Percentiles rank a stretch among this genome's conserved stretches.
Conservation (phyloP, 805 yeast genomes). For the Saturnispora zaruensis region DNA sequence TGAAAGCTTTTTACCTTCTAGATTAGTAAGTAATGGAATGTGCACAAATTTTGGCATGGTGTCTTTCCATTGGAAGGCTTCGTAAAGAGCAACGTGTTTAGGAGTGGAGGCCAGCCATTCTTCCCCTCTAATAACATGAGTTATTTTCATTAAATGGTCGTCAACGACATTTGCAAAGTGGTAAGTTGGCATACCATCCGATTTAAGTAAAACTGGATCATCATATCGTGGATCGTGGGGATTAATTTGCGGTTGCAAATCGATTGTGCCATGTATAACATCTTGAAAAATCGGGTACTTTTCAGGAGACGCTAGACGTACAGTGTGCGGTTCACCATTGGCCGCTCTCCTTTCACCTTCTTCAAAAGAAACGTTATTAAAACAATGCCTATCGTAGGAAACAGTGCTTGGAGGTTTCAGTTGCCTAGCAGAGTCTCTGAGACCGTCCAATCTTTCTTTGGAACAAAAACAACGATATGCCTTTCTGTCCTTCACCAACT, state of each 20-base stretch:
- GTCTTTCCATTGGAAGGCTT: slow-evolving; percentile 76
- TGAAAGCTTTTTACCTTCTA: slow-evolving; percentile 67
- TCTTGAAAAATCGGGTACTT: slow-evolving; percentile 61
- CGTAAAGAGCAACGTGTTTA: slow-evolving; percentile 79
- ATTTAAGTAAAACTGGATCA: slow-evolving; percentile 80
- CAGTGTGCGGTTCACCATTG: slow-evolving; percentile 37
- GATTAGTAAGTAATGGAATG: slow-evolving; percentile 76
- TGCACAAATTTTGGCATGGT: slow-evolving; percentile 66
- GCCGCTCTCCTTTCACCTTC: slow-evolving; percentile 33
- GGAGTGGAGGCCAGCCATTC: slow-evolving; percentile 98
- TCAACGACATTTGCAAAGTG: slow-evolving; percentile 95
- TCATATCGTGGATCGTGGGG: slow-evolving; percentile 66
- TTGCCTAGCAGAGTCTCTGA: slow-evolving; percentile 65
- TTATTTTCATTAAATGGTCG: slow-evolving; percentile 85
- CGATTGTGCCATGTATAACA: slow-evolving; percentile 65
- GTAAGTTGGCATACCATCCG: slow-evolving; percentile 94
- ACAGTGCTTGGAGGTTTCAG: slow-evolving; percentile 85
- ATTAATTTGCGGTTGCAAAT: slow-evolving; percentile 75
- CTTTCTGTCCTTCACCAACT: slow-evolving; percentile 50
- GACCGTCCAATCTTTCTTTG: slow-evolving; percentile 58
- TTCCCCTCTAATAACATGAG: slow-evolving; percentile 95
- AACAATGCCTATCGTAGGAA: slow-evolving; percentile 82
- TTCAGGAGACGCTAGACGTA: slow-evolving; percentile 73
- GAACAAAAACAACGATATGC: slow-evolving; percentile 89
- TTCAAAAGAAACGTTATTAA: slow-evolving; percentile 32